Evolutionary conservation across 2,329 filamentous ascomycete species (phyloP).

Genomic region (Davidsoniella neocaledoniae): DNA sequence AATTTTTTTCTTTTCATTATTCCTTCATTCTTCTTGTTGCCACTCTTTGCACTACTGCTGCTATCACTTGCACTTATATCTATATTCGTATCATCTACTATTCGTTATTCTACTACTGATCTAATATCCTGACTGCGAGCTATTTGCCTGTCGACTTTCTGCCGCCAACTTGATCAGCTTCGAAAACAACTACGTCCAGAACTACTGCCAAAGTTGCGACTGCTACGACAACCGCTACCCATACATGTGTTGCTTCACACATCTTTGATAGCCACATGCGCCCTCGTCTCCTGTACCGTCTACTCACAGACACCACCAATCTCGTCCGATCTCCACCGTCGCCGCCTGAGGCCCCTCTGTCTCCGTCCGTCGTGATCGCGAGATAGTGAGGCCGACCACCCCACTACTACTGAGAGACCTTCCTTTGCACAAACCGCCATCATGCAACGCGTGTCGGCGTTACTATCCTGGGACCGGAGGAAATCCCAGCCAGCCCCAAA

Average conservation of each 20-base stretch:
- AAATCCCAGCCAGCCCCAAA: slow-evolving; percentile 12
- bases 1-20: slow-evolving; percentile 4
- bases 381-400: slow-evolving; percentile 8
- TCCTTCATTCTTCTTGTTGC: neutral
- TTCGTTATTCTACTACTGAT: neutral
- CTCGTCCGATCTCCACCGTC: too few species aligned
- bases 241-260: neutral
- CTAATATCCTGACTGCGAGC: neutral
- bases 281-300: neutral
- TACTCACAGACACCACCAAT: too few species aligned
- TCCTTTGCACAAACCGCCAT: neutral
- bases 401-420: neutral
- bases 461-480: slow-evolving; percentile 14
- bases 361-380: slow-evolving; percentile 5
- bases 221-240: neutral
- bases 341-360: slow-evolving; percentile 7
- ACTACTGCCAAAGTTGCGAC: neutral
- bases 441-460: slow-evolving; percentile 15
- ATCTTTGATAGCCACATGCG: neutral
- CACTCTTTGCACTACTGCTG: neutral
- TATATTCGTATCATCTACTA: neutral
- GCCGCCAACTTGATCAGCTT: neutral
- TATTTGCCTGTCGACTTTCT: neutral
- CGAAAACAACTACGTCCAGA: neutral
- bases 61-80: neutral